Base-by-base conservation (phyloP, 1,284 basidiomycete genomes). In the Heterobasidion annosum region DNA sequence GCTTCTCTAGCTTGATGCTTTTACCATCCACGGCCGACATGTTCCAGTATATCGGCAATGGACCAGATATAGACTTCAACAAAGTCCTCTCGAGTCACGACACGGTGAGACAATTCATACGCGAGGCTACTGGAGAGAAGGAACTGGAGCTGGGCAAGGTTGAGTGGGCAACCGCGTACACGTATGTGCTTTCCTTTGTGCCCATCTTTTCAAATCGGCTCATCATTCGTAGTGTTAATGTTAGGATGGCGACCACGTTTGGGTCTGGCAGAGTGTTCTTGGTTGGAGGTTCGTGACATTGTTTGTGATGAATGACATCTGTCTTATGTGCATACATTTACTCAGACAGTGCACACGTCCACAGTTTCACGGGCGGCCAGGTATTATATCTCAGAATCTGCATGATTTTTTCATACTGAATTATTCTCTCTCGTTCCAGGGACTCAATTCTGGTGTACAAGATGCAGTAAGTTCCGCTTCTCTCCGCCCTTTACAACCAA, bases 181-280 rank as follows among this genome's bases (percentile, higher is more conserved):
- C 10, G 10, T 13, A 13, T 1, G 25, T 25, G 25, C 25, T 25
- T 25, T 4, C 3, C 25, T 25, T 4, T 25, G 3, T 25, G 25
- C 25, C 5, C 25, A 25, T 4, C 25, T 25, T 25, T 4, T 4
- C 25, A 4, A 25, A 25, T 4, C 3, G 25, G 3, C 25, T 25
- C 25, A 25, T 25, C 3, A 3, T 25, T 5, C 3, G 3, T 25
- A 73, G 72, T 34, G 66, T 68, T 1, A 73, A 71, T 56, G 68
- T 73, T 45, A 57, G 71, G 4, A 70, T 73, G 65, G 67, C 67
- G 1, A 63, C 72, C 44, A 65, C 65, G 50, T 69, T 74, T 54
- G 57, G 53, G 9, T 60, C 64, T 16, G 72, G 71, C 0, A 58
- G 68, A 7, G 65, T 64, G 1, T 71, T 74, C 52, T 55, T 74